Conservation (phyloP, 1,284 basidiomycete species). For the Tylopilus sp. region DNA sequence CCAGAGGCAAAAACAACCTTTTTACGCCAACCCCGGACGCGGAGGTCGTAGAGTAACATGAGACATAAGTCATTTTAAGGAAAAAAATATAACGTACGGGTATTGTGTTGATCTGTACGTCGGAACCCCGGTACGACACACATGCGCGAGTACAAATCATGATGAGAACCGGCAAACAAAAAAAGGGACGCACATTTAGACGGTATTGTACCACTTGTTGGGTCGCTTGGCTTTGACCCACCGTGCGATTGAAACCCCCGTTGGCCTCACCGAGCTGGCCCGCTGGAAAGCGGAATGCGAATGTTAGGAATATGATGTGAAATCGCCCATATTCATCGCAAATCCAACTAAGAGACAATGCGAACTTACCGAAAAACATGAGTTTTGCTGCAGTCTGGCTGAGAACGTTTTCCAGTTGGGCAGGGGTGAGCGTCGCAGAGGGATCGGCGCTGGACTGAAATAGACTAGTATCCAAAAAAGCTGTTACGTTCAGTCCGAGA, state of each 20-base stretch:
- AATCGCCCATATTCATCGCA: too few species aligned
- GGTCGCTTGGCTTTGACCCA: neutral
- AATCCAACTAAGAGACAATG: too few species aligned
- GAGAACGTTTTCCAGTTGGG: conserved; percentile 1
- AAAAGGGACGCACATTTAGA: neutral
- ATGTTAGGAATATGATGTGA: too few species aligned
- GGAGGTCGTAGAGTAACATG: neutral
- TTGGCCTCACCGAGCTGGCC: neutral
- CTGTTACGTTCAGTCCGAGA: neutral
- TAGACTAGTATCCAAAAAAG: neutral
- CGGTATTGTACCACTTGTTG: neutral
- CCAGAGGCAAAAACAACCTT: neutral
- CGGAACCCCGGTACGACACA: too few species aligned
- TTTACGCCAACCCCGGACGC: neutral
- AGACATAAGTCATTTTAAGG: neutral
- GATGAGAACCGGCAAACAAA: neutral
- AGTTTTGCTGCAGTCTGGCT: too few species aligned
- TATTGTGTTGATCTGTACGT: neutral
- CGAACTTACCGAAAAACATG: too few species aligned
- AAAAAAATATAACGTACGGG: neutral
- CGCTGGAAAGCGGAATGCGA: neutral
- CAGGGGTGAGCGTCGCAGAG: neutral
- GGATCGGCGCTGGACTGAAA: neutral
- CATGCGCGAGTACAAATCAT: neutral
- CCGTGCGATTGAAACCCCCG: neutral